Evolutionary conservation across 2,329 filamentous ascomycete species (phyloP).

Genomic region (Claviceps citrina): DNA sequence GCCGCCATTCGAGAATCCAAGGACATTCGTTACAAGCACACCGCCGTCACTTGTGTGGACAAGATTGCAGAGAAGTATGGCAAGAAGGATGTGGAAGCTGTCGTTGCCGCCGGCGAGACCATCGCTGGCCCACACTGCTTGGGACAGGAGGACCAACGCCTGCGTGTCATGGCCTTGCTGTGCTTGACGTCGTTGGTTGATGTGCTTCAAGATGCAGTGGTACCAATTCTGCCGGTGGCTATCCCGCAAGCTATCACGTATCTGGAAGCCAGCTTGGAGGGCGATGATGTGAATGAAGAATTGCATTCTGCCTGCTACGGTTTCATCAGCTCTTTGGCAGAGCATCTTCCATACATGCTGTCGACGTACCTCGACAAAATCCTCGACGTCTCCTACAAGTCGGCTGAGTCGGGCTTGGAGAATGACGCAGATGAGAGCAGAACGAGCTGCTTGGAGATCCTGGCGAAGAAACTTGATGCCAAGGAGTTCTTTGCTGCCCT

Average conservation of each 20-base stretch:
- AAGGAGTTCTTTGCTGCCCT: conserved; percentile 62
- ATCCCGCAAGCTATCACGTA: conserved; percentile 59
- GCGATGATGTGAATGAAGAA: conserved; percentile 38
- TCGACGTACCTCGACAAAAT: conserved; percentile 61
- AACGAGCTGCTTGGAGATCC: conserved; percentile 51
- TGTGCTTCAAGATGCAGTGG: conserved; percentile 70
- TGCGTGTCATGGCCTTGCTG: conserved; percentile 71
- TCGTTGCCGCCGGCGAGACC: conserved; percentile 58
- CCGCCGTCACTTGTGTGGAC: conserved; percentile 78
- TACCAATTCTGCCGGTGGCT: conserved; percentile 64
- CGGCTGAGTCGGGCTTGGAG: conserved; percentile 46
- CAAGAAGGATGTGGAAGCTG: conserved; percentile 69
- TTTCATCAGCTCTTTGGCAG: conserved; percentile 62
- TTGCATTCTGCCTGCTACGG: conserved; percentile 73
- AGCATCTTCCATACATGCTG: conserved; percentile 81
- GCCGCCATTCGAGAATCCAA: conserved; percentile 57
- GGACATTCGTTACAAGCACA: conserved; percentile 65
- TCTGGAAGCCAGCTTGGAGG: conserved; percentile 45
- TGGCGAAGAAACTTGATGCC: conserved; percentile 64
- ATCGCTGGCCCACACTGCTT: conserved; percentile 66
- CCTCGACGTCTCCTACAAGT: conserved; percentile 55
- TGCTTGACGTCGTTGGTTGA: conserved; percentile 83
- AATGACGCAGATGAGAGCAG: conserved; percentile 50
- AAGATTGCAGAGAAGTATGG: conserved; percentile 91
- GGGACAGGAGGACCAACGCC: conserved; percentile 53